Evolutionary conservation across 345 rosid species (phyloP).

Genomic region (Trapa incisa): DNA sequence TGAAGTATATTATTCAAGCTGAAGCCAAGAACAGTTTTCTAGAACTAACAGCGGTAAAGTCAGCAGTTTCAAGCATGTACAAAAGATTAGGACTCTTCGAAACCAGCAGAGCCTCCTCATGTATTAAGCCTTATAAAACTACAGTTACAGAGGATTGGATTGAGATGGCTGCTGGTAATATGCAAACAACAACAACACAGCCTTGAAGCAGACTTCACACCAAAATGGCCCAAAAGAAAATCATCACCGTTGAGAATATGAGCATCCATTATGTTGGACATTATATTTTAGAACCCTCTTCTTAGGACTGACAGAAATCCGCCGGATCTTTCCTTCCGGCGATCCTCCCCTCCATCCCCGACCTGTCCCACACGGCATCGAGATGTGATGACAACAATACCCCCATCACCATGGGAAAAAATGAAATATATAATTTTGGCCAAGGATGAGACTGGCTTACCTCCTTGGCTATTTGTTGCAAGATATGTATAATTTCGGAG

Average conservation of each 20-base stretch:
- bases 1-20: too few species aligned
- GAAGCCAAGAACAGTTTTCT: too few species aligned
- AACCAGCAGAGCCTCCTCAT: not conserved
- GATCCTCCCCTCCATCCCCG: slow-evolving; percentile 48
- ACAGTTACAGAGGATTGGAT: not conserved
- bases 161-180: not conserved
- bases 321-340: slow-evolving; percentile 57
- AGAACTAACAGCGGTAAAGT: too few species aligned
- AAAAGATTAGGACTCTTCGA: not conserved
- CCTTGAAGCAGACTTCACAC: not conserved
- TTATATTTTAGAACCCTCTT: slow-evolving; percentile 49
- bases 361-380: slow-evolving; percentile 29
- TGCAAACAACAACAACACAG: not conserved
- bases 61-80: not conserved
- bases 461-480: slow-evolving; percentile 64
- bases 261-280: not conserved
- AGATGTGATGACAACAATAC: not conserved
- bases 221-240: not conserved
- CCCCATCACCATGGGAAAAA: not conserved
- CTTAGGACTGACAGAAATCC: slow-evolving; percentile 69
- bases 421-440: too few species aligned
- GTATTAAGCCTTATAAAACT: not conserved
- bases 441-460: slow-evolving; percentile 17
- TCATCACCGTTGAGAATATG: too few species aligned
- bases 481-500: slow-evolving; percentile 50